phyloP scores from a whole-genome alignment of 768 basidiomycete genomes.

The Chlorophyllum brunneum region DNA sequence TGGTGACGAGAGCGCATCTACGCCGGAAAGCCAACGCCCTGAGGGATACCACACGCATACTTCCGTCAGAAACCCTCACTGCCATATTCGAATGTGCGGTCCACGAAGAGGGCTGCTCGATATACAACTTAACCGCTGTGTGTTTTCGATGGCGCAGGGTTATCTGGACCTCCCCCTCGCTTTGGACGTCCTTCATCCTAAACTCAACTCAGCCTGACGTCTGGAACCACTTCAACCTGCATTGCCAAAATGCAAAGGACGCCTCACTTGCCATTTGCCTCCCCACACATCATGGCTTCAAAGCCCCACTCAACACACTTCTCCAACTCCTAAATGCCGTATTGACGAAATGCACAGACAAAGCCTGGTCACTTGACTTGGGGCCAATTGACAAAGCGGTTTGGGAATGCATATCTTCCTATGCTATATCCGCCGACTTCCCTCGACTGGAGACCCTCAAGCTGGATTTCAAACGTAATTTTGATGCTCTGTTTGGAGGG shows the following conservation, averaged over 20 bases:
- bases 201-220: neutral
- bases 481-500: neutral
- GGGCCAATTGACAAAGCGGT: neutral
- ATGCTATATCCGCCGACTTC: neutral
- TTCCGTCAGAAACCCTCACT: slow-evolving; percentile 1
- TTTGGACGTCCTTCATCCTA: neutral
- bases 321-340: neutral
- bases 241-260: neutral
- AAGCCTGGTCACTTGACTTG: neutral
- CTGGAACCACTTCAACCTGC: neutral
- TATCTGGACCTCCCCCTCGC: neutral
- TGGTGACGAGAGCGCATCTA: neutral
- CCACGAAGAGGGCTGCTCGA: neutral
- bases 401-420: neutral
- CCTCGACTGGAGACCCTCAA: neutral
- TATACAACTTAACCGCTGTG: neutral
- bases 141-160: neutral
- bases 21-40: neutral
- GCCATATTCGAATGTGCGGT: neutral
- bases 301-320: neutral
- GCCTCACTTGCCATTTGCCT: neutral
- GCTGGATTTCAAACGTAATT: neutral
- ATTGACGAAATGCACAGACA: neutral
- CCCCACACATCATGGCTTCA: neutral
- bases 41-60: neutral